Evolutionary conservation across 2,329 filamentous ascomycete genomes (phyloP).

Genomic region (Ophiostoma tasmaniense): DNA sequence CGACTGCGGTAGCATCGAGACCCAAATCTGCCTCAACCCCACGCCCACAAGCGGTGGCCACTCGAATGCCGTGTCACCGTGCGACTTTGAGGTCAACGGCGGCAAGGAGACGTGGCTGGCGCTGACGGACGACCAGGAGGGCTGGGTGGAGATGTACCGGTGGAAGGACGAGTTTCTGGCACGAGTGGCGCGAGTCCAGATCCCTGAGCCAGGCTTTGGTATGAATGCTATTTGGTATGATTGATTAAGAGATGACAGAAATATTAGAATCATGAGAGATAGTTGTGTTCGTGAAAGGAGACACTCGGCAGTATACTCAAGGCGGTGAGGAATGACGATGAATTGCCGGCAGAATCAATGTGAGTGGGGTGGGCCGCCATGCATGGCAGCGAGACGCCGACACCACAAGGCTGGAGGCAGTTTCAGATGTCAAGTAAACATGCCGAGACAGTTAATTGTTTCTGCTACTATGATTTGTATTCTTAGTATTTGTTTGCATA

Average conservation of each 20-base stretch:
- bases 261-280: neutral
- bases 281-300: neutral
- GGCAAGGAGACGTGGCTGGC: conserved; percentile 54
- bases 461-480: neutral
- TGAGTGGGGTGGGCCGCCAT: neutral
- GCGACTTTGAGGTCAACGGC: conserved; percentile 71
- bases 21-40: conserved; percentile 71
- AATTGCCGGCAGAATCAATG: conserved; percentile 9
- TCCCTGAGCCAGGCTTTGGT: conserved; percentile 81
- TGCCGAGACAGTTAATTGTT: neutral
- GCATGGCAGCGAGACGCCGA: neutral
- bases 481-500: neutral
- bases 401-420: neutral
- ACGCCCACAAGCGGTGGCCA: conserved; percentile 83
- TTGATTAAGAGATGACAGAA: neutral
- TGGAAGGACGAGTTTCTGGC: conserved; percentile 77
- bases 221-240: conserved; percentile 98
- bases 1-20: conserved; percentile 61
- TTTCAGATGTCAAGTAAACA: neutral
- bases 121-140: conserved; percentile 79
- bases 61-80: conserved; percentile 78
- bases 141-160: conserved; percentile 78
- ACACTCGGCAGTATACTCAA: neutral
- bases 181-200: conserved; percentile 65
- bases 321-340: conserved; percentile 12